Evolutionary conservation across 805 yeast genomes (phyloP).

Genomic region (Saturnispora diversa): DNA sequence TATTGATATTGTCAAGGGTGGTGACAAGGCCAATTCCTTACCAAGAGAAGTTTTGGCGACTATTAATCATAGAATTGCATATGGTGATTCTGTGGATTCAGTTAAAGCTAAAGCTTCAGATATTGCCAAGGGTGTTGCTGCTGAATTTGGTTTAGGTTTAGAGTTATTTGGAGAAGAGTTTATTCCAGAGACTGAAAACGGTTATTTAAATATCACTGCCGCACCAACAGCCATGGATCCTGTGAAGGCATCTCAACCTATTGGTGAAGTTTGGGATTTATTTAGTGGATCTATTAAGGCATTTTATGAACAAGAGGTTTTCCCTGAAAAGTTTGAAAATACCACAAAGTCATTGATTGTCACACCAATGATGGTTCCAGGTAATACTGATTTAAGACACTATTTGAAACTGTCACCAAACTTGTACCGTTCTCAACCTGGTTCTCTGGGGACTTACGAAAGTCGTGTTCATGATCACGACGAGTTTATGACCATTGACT

Average conservation of each 20-base stretch:
- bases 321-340: constrained; percentile 20
- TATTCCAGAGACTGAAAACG: constrained; percentile 17
- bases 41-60: constrained; percentile 53
- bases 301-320: constrained; percentile 45
- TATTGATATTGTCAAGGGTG: constrained; percentile 58
- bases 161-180: constrained; percentile 27
- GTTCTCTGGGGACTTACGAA: constrained; percentile 25
- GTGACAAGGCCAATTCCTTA: constrained; percentile 67
- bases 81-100: constrained; percentile 40
- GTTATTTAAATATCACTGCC: constrained; percentile 31
- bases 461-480: constrained; percentile 51
- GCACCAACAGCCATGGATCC: constrained; percentile 34
- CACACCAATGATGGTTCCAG: constrained; percentile 54
- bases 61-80: constrained; percentile 50
- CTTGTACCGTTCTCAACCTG: constrained; percentile 54
- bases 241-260: constrained; percentile 32
- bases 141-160: constrained; percentile 32
- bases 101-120: constrained; percentile 28
- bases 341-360: constrained; percentile 25
- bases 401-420: constrained; percentile 54
- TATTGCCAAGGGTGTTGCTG: constrained; percentile 29
- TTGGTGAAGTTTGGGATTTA: constrained; percentile 40
- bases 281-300: constrained; percentile 57
- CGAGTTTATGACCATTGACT: constrained; percentile 45
- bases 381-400: constrained; percentile 60